Conservation (phyloP, 148 eudicot species). For the Silene latifolia region DNA sequence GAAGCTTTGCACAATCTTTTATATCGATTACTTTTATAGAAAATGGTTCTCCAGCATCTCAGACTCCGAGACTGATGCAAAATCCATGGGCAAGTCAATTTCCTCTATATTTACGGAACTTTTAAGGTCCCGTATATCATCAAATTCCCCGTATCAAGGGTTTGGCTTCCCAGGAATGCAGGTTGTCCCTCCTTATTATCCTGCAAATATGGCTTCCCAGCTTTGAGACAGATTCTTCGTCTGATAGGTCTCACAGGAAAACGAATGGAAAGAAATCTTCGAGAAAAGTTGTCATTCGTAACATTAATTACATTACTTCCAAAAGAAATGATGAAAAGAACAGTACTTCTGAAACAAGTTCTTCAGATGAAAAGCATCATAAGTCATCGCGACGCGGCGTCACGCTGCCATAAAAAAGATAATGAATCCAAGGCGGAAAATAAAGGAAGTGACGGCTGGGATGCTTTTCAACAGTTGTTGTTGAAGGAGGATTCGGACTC, state of each 20-base stretch:
- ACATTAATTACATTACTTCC: conserved; percentile 68
- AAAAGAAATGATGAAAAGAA: conserved; percentile 45
- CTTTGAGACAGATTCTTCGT: conserved; percentile 48
- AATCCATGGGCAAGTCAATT: conserved; percentile 49
- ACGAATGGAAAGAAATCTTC: conserved; percentile 54
- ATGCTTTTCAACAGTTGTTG: conserved; percentile 66
- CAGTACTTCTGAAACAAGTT: conserved; percentile 40
- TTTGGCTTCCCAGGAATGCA: conserved; percentile 59
- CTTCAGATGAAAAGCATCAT: conserved; percentile 47
- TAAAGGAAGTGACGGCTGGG: conserved; percentile 60
- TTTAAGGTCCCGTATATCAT: conserved; percentile 52
- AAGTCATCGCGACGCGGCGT: conserved; percentile 44
- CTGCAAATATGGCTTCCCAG: conserved; percentile 51
- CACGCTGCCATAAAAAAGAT: too few relatives aligned
- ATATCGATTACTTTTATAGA: too few relatives aligned
- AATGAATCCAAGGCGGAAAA: conserved; percentile 32
- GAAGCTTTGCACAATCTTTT: too few relatives aligned
- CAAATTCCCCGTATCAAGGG: conserved; percentile 71
- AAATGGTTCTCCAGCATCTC: conserved; percentile 33
- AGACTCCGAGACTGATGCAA: conserved; percentile 40
- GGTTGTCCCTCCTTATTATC: conserved; percentile 48
- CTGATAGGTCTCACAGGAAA: conserved; percentile 33
- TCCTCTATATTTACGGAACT: conserved; percentile 51
- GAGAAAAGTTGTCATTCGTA: conserved; percentile 66
- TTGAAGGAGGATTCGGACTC: conserved; percentile 53